phyloP scores from a whole-genome alignment of 805 yeast genomes.

The Saccharomycopsis vini region DNA sequence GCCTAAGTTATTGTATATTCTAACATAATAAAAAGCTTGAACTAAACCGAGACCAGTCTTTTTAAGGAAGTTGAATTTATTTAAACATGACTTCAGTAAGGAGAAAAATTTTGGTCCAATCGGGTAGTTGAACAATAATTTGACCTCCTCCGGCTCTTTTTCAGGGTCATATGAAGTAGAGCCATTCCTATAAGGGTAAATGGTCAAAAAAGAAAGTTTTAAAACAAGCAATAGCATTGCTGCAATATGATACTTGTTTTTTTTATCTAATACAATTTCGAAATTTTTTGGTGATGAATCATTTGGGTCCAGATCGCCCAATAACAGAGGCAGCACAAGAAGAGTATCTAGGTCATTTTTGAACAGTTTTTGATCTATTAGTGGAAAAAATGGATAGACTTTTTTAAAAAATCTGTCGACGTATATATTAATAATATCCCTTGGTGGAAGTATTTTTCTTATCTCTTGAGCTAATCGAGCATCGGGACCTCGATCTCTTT shows the following conservation, averaged over 20 bases:
- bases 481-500: too few species aligned
- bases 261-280: slow-evolving; percentile 28
- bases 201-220: slow-evolving; percentile 34
- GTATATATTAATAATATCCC: slow-evolving; percentile 35
- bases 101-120: slow-evolving; percentile 32
- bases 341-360: slow-evolving; percentile 27
- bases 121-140: slow-evolving; percentile 30
- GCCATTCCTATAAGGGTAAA: slow-evolving; percentile 17
- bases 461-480: slow-evolving; percentile 20
- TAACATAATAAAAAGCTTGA: slow-evolving; percentile 33
- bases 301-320: too few species aligned
- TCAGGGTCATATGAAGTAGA: slow-evolving; percentile 10
- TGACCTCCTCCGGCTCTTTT: slow-evolving; percentile 18
- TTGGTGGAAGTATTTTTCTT: slow-evolving; percentile 33
- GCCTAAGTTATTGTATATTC: slow-evolving; percentile 33
- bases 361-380: slow-evolving; percentile 31
- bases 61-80: slow-evolving; percentile 31
- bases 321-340: too few species aligned
- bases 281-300: slow-evolving; percentile 26
- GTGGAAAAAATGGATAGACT: slow-evolving; percentile 41
- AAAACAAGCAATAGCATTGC: slow-evolving; percentile 37
- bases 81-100: slow-evolving; percentile 32
- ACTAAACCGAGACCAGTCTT: slow-evolving; percentile 33
- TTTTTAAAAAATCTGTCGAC: slow-evolving; percentile 35
- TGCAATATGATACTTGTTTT: slow-evolving; percentile 36